Percentiles rank a stretch among this genome's conserved stretches.
Conservation (phyloP, 306 rosid species). For the Echinosophora koreensis region DNA sequence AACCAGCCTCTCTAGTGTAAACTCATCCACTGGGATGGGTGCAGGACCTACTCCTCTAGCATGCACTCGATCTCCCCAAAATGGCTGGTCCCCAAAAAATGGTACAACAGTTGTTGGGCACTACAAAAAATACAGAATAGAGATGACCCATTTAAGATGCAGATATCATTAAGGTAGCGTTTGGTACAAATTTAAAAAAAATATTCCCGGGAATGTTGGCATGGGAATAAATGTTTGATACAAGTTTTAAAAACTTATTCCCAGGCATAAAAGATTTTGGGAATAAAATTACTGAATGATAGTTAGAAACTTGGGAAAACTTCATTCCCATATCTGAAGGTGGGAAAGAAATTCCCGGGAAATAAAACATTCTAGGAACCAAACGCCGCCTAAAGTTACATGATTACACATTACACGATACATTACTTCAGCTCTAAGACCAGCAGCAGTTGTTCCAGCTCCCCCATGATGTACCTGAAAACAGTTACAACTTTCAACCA, state of each 20-base stretch:
- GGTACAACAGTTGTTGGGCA: slow-evolving; percentile 95
- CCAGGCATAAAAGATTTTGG: too few relatives aligned
- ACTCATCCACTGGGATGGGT: slow-evolving; percentile 77
- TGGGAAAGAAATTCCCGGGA: too few relatives aligned
- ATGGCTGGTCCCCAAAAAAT: slow-evolving; percentile 93
- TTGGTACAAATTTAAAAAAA: too few relatives aligned
- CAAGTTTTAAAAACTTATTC: too few relatives aligned
- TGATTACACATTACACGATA: slow-evolving; percentile 17
- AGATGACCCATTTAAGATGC: slow-evolving; percentile 33
- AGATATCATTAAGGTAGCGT: not conserved
- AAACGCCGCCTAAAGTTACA: not conserved
- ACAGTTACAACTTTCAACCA: slow-evolving; percentile 41
- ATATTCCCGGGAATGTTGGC: too few relatives aligned
- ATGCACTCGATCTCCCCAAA: slow-evolving; percentile 95
- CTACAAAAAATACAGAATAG: slow-evolving; percentile 50
- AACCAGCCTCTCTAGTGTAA: slow-evolving; percentile 73
- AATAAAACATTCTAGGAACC: too few relatives aligned
- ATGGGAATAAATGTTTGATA: too few relatives aligned
- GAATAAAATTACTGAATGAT: too few relatives aligned
- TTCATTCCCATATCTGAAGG: too few relatives aligned
- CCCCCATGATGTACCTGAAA: slow-evolving; percentile 96
- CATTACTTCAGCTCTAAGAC: slow-evolving; percentile 92
- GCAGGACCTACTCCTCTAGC: slow-evolving; percentile 92
- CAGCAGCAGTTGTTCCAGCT: slow-evolving; percentile 97
- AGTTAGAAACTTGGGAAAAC: too few relatives aligned